Percentiles rank a stretch among this genome's conserved stretches.
Evolutionary conservation across 805 yeast genomes (phyloP).

Genomic region (Yamadazyma scolyti): DNA sequence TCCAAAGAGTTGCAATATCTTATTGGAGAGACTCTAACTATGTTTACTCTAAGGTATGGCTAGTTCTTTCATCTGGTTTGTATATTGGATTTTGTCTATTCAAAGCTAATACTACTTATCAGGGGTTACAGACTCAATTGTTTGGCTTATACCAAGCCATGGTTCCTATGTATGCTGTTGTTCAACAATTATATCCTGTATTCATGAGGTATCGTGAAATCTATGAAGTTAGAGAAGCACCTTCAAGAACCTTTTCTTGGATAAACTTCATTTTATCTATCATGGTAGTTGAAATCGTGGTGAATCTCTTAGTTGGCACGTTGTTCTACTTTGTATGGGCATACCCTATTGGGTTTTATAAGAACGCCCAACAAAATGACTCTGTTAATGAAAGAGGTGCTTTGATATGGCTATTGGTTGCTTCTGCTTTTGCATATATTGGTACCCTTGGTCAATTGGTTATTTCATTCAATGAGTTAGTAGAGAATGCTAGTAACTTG

Average conservation of each 20-base stretch:
- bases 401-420: conserved; percentile 26
- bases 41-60: conserved; percentile 55
- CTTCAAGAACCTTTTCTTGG: conserved; percentile 44
- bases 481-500: conserved; percentile 29
- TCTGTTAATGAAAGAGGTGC: conserved; percentile 51
- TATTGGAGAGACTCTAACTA: conserved; percentile 60
- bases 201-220: conserved; percentile 42
- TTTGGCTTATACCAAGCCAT: conserved; percentile 45
- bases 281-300: conserved; percentile 44
- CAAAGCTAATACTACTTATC: conserved; percentile 57
- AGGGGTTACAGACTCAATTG: conserved; percentile 63
- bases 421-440: conserved; percentile 22
- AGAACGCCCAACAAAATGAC: conserved; percentile 49
- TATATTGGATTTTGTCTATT: conserved; percentile 73
- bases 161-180: conserved; percentile 34
- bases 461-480: conserved; percentile 26
- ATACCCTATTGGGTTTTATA: conserved; percentile 51
- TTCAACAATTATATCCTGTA: conserved; percentile 40
- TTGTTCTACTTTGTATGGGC: conserved; percentile 44
- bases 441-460: conserved; percentile 22
- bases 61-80: conserved; percentile 53
- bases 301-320: conserved; percentile 43
- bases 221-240: conserved; percentile 45
- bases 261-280: conserved; percentile 37
- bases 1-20: conserved; percentile 21